Percentiles rank a stretch among this genome's conserved stretches.
Conservation (phyloP, 306 rosid species). For the Vigna nakashimae region DNA sequence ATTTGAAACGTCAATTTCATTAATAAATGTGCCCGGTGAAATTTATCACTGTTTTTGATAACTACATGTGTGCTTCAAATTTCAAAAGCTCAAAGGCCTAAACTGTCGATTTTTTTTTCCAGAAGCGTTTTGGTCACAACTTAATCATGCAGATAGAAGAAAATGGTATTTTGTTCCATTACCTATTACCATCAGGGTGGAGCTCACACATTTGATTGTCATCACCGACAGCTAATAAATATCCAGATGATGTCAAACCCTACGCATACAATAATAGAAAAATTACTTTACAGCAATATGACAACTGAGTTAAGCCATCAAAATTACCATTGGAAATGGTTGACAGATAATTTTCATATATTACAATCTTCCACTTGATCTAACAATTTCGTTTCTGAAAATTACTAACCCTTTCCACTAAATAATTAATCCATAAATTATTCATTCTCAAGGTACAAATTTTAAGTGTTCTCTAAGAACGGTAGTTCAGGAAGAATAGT, state of each 20-base stretch:
- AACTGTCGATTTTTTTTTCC: constrained; percentile 24
- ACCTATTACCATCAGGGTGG: constrained; percentile 98
- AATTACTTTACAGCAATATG: constrained; percentile 12
- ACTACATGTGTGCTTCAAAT: neutral
- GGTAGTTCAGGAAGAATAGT: constrained; percentile 29
- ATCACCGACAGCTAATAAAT: constrained; percentile 81
- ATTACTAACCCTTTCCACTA: neutral
- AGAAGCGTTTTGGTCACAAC: constrained; percentile 9
- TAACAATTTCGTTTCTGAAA: constrained; percentile 27
- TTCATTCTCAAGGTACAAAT: neutral
- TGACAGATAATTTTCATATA: constrained; percentile 5
- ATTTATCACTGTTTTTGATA: constrained; percentile 32
- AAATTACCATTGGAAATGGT: constrained; percentile 18
- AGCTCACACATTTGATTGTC: constrained; percentile 89
- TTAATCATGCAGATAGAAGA: constrained; percentile 40
- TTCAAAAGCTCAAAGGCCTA: constrained; percentile 9
- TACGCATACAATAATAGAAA: constrained; percentile 24
- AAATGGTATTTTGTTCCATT: constrained; percentile 26
- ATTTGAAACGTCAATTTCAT: constrained; percentile 5
- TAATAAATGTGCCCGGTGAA: neutral
- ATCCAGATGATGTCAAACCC: constrained; percentile 66
- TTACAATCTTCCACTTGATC: constrained; percentile 29
- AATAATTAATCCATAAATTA: constrained; percentile 11
- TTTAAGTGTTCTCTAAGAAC: constrained; percentile 10
- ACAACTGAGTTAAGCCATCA: constrained; percentile 23